Base-by-base conservation (phyloP, 768 basidiomycete species). In the Serendipita sp. region DNA sequence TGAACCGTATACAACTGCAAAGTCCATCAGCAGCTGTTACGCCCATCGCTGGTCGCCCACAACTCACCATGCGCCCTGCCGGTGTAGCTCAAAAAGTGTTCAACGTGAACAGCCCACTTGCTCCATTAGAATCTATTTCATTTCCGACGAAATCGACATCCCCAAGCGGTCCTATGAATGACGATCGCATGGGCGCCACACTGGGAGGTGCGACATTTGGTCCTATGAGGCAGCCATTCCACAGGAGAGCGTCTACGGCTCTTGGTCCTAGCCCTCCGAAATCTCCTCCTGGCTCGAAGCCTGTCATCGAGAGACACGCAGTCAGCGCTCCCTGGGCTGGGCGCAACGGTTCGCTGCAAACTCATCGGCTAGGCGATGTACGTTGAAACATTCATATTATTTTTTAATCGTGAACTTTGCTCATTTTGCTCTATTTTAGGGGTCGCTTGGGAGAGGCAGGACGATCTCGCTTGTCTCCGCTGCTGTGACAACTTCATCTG, bases 261-360 rank as follows among this genome's bases (percentile, higher is more conserved):
- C 18, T 23, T 33, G 55, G n/a, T 50, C 1, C 18, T 8, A 27
- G 29, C 29, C 55, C 55, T 60, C 36, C 55, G 31, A 52, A 52
- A 31, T 60, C 55, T 36, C 55, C 55, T 11, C 10, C 36, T 60
- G 8, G 10, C 10, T 60, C 55, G 4, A 60, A 18, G 36, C 55
- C 55, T 10, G 36, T 34, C 33, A 27, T 60, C 29, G 55, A 60
- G 11, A 10, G 55, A 10, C 36, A 60, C n/a, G 18, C 55, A 60
- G 27, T 37, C 29, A 60, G 55, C 55, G 48, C 48, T 50, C 48
- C 48, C 48, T 50, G 48, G 48, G 48, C 48, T n/a, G 48, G 48
- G 18, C 48, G 48, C 48, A 50, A n/a, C 29, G 48, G 48, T 60
- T 27, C 55, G 31, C 10, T 29, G 27, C 27, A 60, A 60, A n/a